Evolutionary conservation across 176 grass and related monocot species (phyloP), one percentile per base, ranked within the genome.

Genomic region (Paspalum vaginatum): DNA sequence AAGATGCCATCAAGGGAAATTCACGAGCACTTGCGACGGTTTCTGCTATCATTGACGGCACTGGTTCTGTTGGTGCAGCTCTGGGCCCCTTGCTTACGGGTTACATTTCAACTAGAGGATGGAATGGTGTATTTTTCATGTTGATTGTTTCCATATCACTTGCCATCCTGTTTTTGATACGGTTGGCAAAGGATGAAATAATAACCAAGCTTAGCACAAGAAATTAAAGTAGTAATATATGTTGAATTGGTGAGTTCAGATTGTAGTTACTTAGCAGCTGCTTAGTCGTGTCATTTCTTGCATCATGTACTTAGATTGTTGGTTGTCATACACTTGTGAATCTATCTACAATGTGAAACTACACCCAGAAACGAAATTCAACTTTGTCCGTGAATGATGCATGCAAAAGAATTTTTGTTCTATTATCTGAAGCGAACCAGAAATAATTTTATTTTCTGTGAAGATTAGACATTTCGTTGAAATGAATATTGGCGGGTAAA

Each of bases 41-140:
- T 14, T 95, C 92, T 2, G 95, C 92, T 1, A 98, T 98, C 81
- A 93, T 98, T 3, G 95, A 95, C 17, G 92, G 90, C 32, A 95
- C 92, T 0, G 95, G 95, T 14, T 98, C 95, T 78, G 90, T 95
- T 6, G 95, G 95, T 39, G 92, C 95, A 15, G 95, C 92, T 39
- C 61, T 98, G 26, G 95, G 95, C 8, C 95, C 95, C 49, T 75
- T 98, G 21, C 86, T 98, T 70, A 98, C 95, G 2, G 95, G 95
- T 4, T 98, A 98, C 57, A 98, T 98, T 72, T 98, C 88, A 41
- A 98, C 88, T 40, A 89, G 92, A 86, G 95, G 95, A 69, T 98
- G 95, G 92, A 95, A 98, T 63, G 93, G 75, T 49, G 92, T 98
- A 8, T 98, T 95, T 79, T 74, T 98, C 76, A 98, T 98, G 92